phyloP scores from a whole-genome alignment of 495 filamentous ascomycete species.

The Aspergillus haitiensis region DNA sequence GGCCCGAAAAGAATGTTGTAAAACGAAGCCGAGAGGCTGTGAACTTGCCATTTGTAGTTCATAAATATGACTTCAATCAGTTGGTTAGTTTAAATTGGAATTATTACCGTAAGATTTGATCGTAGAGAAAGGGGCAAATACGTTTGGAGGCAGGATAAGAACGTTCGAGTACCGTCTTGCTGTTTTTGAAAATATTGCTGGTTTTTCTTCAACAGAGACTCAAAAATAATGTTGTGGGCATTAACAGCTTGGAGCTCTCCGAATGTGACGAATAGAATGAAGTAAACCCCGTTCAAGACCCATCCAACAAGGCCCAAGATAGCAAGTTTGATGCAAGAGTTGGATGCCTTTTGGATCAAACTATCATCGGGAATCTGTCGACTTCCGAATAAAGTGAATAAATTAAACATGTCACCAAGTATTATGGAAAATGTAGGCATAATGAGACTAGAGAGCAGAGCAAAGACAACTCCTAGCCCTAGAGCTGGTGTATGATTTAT shows the following conservation, averaged over 20 bases:
- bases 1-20: constrained; percentile 61
- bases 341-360: constrained; percentile 56
- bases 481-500: constrained; percentile 59
- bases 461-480: constrained; percentile 50
- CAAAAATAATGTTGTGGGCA: constrained; percentile 64
- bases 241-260: constrained; percentile 76
- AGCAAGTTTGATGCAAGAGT: constrained; percentile 57
- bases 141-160: constrained; percentile 73
- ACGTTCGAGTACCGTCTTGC: constrained; percentile 67
- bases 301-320: constrained; percentile 62
- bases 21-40: constrained; percentile 68
- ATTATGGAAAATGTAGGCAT: constrained; percentile 67
- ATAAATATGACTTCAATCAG: constrained; percentile 64
- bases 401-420: constrained; percentile 73
- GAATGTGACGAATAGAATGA: constrained; percentile 68
- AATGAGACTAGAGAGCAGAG: constrained; percentile 61
- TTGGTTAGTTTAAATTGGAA: neutral
- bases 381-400: constrained; percentile 65
- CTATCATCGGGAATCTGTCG: constrained; percentile 48
- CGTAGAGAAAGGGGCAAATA: constrained; percentile 32
- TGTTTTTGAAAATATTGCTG: constrained; percentile 81
- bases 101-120: neutral
- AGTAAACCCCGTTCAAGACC: constrained; percentile 64
- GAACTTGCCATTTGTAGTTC: constrained; percentile 82
- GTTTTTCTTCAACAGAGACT: constrained; percentile 65